These are phyloP conservation scores for Orbilia brochopaga DNA, from an alignment of 2,329 filamentous ascomycete genomes.

Conservation along the genomic window DNA sequence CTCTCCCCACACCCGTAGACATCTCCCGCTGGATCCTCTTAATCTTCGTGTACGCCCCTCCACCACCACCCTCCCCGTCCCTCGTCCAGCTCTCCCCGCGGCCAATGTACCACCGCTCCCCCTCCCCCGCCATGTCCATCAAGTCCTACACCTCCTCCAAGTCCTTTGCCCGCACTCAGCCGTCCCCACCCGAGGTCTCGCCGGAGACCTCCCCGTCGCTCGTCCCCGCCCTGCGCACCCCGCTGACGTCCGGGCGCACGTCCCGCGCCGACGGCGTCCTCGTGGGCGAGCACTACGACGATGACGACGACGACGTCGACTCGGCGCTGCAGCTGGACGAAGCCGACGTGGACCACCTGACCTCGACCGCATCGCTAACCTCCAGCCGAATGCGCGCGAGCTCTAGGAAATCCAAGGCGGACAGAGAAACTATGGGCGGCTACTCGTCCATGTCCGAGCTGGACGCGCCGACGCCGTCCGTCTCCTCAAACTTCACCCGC, in stretches of 20 bases:
- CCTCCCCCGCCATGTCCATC: conserved; percentile 41
- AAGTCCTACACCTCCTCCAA: conserved; percentile 47
- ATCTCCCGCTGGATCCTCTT: conserved; percentile 50
- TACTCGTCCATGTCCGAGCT: conserved; percentile 43
- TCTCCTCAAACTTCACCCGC: conserved; percentile 31
- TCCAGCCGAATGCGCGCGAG: conserved; percentile 36
- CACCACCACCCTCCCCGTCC: conserved; percentile 49
- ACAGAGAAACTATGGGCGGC: conserved; percentile 16
- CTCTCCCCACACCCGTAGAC: conserved; percentile 49
- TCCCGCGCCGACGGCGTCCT: conserved; percentile 35
- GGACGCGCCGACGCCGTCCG: conserved; percentile 35
- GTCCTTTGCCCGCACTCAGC: conserved; percentile 47
- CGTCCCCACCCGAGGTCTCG: conserved; percentile 44
- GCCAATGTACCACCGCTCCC: conserved; percentile 39
- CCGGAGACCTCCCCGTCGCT: conserved; percentile 47
- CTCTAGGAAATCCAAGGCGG: conserved; percentile 47
- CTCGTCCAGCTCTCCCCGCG: conserved; percentile 49
- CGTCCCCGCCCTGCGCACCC: conserved; percentile 32
- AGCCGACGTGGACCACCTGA: conserved; percentile 21
- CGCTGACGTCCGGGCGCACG: conserved; percentile 42
- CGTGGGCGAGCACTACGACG: conserved; percentile 24
- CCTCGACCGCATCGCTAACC: conserved; percentile 48
- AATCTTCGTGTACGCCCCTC: conserved; percentile 52
- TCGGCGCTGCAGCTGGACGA: not conserved
- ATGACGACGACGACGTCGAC: conserved; percentile 9